Conservation (phyloP, 2,329 filamentous ascomycete species). For the Colletotrichum simmondsii region DNA sequence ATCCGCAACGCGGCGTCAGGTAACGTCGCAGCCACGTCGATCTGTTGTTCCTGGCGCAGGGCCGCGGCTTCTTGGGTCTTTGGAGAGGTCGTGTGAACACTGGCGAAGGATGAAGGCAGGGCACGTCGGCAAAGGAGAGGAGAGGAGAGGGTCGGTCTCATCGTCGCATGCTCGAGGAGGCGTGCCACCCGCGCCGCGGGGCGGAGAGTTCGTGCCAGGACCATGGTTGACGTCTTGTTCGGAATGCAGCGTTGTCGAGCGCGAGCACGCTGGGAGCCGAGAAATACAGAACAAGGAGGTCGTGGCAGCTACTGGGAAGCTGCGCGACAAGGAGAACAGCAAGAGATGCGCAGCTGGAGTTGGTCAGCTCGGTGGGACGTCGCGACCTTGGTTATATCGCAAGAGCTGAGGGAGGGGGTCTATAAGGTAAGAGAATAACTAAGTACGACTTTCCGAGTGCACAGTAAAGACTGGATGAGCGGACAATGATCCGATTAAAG, state of each 20-base stretch:
- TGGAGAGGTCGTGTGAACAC: constrained; percentile 20
- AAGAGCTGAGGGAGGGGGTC: neutral
- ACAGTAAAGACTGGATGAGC: neutral
- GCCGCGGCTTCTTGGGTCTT: constrained; percentile 13
- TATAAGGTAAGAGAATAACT: too few relatives aligned
- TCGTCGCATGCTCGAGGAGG: neutral
- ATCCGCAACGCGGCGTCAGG: neutral
- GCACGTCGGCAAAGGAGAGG: neutral
- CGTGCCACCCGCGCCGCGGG: neutral
- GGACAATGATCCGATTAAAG: neutral
- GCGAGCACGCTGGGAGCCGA: neutral
- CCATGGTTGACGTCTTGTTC: neutral
- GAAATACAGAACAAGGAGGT: neutral
- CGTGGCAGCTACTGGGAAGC: constrained; percentile 3
- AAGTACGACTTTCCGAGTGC: too few relatives aligned
- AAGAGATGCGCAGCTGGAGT: neutral
- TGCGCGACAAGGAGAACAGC: neutral
- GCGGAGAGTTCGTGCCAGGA: neutral
- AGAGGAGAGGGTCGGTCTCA: neutral
- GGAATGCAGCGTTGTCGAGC: neutral
- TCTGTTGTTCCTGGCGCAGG: neutral
- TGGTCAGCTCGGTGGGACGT: neutral
- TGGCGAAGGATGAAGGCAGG: neutral
- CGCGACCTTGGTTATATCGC: neutral
- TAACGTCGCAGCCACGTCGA: neutral